phyloP scores from a whole-genome alignment of 495 filamentous ascomycete genomes.

The Tuber borchii region DNA sequence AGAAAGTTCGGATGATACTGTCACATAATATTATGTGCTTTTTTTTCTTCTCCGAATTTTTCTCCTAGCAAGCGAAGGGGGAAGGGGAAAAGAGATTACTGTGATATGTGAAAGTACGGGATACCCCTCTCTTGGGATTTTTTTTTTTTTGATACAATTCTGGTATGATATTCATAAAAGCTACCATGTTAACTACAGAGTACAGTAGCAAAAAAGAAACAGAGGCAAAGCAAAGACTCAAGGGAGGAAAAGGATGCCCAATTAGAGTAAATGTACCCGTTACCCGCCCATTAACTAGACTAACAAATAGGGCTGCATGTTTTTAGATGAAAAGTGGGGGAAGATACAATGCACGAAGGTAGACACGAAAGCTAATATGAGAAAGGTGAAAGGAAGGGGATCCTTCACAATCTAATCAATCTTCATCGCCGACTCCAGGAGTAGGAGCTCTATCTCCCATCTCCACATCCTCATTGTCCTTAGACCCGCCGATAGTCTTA shows the following conservation, averaged over 20 bases:
- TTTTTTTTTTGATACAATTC: not conserved
- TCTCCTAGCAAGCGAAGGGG: not conserved
- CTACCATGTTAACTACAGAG: not conserved
- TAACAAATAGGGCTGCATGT: not conserved
- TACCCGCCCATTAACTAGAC: not conserved
- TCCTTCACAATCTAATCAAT: conserved; percentile 20
- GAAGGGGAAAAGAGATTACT: not conserved
- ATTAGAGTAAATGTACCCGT: not conserved
- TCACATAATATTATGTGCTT: not conserved
- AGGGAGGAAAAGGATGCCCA: not conserved
- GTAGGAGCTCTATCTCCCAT: conserved; percentile 35
- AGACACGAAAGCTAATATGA: not conserved
- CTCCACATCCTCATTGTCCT: conserved; percentile 29
- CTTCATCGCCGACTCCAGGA: conserved; percentile 26
- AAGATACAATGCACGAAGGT: not conserved
- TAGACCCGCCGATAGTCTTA: conserved; percentile 16
- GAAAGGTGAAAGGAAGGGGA: not conserved
- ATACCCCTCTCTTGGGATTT: not conserved
- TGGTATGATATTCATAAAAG: not conserved
- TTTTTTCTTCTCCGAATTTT: not conserved
- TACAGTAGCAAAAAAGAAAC: not conserved
- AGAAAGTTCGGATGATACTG: not conserved
- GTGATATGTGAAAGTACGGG: not conserved
- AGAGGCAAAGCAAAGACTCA: not conserved
- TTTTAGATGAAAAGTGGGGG: not conserved